These are phyloP conservation scores for Diplodia mutila DNA, from an alignment of 2,329 filamentous ascomycete species.

Conservation along the genomic window DNA sequence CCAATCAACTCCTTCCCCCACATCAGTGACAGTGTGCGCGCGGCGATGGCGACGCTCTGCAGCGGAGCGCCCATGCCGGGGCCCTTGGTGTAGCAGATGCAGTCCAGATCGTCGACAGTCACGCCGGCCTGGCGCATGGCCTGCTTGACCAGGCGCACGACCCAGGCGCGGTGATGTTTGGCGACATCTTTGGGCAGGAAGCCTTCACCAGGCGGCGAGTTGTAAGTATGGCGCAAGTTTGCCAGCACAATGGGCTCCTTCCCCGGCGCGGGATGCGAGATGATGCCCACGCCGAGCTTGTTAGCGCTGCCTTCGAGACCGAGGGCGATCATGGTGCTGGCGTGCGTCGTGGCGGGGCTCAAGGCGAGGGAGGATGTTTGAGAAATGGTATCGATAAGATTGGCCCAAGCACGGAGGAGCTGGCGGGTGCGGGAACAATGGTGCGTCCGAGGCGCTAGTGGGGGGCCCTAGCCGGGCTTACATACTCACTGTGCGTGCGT, in stretches of 20 bases:
- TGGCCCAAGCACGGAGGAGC: background rate
- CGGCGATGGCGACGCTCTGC: conserved; percentile 82
- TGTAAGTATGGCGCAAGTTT: conserved; percentile 93
- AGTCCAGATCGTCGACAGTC: conserved; percentile 69
- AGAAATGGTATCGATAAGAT: conserved; percentile 14
- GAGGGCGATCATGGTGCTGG: conserved; percentile 63
- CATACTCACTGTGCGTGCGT: background rate
- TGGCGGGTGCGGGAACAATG: background rate
- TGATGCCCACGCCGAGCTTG: conserved; percentile 93
- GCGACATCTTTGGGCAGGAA: conserved; percentile 98
- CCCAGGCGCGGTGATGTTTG: conserved; percentile 84
- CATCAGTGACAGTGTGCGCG: conserved; percentile 77
- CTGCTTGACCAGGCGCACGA: conserved; percentile 77
- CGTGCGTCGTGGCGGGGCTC: background rate
- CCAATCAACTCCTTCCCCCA: conserved; percentile 90
- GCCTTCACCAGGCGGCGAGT: conserved; percentile 86
- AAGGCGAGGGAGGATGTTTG: background rate
- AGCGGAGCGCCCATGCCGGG: conserved; percentile 96
- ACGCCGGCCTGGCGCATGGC: conserved; percentile 71
- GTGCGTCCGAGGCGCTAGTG: conserved; percentile 10
- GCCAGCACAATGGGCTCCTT: conserved; percentile 68
- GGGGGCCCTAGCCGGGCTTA: conserved; percentile 8
- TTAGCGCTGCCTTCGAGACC: conserved; percentile 94
- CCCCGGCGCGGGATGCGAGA: conserved; percentile 68
- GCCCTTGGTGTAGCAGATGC: conserved; percentile 93